Conservation (phyloP, 805 yeast species). For the Metahyphopichia silvanorum region DNA sequence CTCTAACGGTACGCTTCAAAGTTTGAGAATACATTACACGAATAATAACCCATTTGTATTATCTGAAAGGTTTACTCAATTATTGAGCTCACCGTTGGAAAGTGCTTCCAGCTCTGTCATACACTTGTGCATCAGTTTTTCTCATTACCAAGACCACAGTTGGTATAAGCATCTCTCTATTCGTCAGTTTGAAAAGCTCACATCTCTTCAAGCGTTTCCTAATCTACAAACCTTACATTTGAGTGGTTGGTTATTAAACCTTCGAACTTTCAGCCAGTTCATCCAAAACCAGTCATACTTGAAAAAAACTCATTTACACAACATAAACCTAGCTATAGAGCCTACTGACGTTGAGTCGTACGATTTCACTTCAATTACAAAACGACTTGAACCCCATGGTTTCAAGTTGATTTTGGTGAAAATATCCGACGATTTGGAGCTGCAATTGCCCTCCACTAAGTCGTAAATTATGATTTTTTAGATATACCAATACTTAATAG, state of each 20-base stretch:
- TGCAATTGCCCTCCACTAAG: too few species aligned
- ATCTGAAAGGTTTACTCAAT: slow-evolving; percentile 35
- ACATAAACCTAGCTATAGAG: too few species aligned
- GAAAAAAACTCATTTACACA: too few species aligned
- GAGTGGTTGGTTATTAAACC: slow-evolving; percentile 20
- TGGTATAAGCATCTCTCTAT: slow-evolving; percentile 8
- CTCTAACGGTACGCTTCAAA: slow-evolving; percentile 15
- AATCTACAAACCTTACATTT: slow-evolving; percentile 12
- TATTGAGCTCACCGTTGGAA: slow-evolving; percentile 18
- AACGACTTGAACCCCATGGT: too few species aligned
- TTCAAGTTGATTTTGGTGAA: too few species aligned
- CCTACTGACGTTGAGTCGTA: too few species aligned
- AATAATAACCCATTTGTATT: slow-evolving; percentile 29
- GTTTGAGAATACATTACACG: slow-evolving; percentile 21
- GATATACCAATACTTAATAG: too few species aligned
- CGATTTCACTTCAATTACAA: too few species aligned
- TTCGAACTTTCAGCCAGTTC: slow-evolving; percentile 2
- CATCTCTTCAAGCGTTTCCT: slow-evolving; percentile 12
- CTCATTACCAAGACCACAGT: slow-evolving; percentile 7
- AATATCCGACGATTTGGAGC: too few species aligned
- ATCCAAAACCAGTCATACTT: too few species aligned
- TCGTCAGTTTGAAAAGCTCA: slow-evolving; percentile 7
- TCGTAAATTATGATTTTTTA: too few species aligned
- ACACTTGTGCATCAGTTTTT: slow-evolving; percentile 10
- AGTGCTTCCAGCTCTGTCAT: slow-evolving; percentile 11